These are phyloP conservation scores for Lasiodiplodia hormozganensis DNA, from an alignment of 2,329 filamentous ascomycete species.

Conservation along the genomic window DNA sequence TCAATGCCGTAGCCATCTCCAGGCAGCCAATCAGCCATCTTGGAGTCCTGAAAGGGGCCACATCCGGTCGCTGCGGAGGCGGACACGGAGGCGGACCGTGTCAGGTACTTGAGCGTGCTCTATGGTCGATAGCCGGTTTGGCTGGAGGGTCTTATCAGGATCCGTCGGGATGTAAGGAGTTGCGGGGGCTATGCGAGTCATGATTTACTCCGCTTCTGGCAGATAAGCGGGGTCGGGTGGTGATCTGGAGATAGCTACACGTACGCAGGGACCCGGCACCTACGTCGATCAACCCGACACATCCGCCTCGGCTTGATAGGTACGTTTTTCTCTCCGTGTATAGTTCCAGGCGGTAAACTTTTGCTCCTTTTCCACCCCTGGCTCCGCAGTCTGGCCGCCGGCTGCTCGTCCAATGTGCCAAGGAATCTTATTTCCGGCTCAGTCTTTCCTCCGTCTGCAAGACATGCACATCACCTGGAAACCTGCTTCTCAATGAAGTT, in stretches of 20 bases:
- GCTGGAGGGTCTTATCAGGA: slow-evolving; percentile 13
- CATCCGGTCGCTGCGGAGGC: slow-evolving; percentile 4
- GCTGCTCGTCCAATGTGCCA: background rate
- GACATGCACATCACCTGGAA: background rate
- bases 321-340: background rate
- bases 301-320: background rate
- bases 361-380: background rate
- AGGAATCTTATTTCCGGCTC: background rate
- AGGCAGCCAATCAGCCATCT: background rate
- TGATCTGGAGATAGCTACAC: slow-evolving; percentile 17
- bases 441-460: background rate
- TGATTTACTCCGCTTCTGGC: slow-evolving; percentile 3
- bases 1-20: background rate
- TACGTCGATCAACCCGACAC: background rate
- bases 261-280: slow-evolving; percentile 12
- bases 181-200: slow-evolving; percentile 8
- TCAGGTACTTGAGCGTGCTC: slow-evolving; percentile 1
- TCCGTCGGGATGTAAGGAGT: slow-evolving; percentile 2
- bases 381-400: background rate
- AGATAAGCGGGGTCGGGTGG: slow-evolving; percentile 19
- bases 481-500: background rate
- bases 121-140: background rate
- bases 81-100: slow-evolving; percentile 24
- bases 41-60: background rate
- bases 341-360: background rate